These are phyloP conservation scores for Chamaecyparis obtusa DNA, from an alignment of 75 land plant genomes.

Conservation along the genomic window DNA sequence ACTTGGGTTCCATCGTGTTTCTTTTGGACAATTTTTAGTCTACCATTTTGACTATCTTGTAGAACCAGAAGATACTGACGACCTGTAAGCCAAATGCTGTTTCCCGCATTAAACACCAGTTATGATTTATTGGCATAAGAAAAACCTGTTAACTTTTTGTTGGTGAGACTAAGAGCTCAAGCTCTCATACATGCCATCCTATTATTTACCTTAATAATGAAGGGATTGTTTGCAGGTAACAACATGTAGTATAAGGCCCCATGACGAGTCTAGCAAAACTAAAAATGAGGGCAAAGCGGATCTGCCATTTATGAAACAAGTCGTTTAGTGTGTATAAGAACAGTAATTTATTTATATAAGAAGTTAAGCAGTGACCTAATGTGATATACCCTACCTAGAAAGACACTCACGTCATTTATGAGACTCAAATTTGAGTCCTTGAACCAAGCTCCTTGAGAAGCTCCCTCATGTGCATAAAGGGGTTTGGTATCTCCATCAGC, in stretches of 20 bases:
- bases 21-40: conserved; percentile 57
- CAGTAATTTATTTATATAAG: no score
- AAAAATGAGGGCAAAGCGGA: conserved; percentile 72
- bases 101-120: conserved; percentile 32
- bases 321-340: no score
- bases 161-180: not conserved
- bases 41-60: conserved; percentile 82
- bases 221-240: conserved; percentile 55
- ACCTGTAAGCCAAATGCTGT: conserved; percentile 79
- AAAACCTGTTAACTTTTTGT: not conserved
- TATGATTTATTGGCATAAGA: not conserved
- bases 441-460: conserved; percentile 80
- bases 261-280: conserved; percentile 66
- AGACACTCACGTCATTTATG: conserved; percentile 65
- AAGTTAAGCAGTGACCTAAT: not conserved
- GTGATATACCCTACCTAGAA: not conserved
- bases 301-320: conserved; percentile 29
- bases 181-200: not conserved
- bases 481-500: conserved; percentile 86
- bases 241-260: conserved; percentile 69
- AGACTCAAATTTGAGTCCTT: conserved; percentile 68
- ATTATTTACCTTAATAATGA: conserved; percentile 72
- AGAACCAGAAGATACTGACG: conserved; percentile 90
- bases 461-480: conserved; percentile 88
- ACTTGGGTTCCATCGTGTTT: not conserved